Conservation (phyloP, 169 alveolate genomes). For the Plasmodium gallinaceum region DNA sequence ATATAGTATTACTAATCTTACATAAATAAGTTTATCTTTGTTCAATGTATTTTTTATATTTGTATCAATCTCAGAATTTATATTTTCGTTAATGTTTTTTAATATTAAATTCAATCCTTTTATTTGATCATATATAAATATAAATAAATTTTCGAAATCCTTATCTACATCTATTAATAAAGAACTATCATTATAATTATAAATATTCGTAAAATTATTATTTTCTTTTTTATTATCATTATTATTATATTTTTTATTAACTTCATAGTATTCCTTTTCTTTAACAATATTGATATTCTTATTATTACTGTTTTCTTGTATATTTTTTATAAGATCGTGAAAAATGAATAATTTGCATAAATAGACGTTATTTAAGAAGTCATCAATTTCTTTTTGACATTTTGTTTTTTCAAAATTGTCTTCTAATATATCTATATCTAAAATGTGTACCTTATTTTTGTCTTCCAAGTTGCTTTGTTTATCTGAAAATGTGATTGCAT, state of each 20-base stretch:
- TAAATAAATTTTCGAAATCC: slow-evolving; percentile 18
- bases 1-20: slow-evolving; percentile 21
- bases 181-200: not conserved
- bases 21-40: slow-evolving; percentile 16
- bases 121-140: slow-evolving; percentile 31
- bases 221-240: not conserved
- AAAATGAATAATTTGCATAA: slow-evolving; percentile 25
- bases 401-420: too few species aligned
- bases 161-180: not conserved
- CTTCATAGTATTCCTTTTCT: not conserved
- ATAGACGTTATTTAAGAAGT: slow-evolving; percentile 9
- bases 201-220: not conserved
- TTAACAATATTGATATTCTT: not conserved
- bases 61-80: not conserved
- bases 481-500: not conserved
- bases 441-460: too few species aligned
- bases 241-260: not conserved
- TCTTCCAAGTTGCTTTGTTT: too few species aligned
- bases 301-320: not conserved
- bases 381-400: too few species aligned
- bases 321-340: slow-evolving; percentile 23
- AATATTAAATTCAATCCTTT: slow-evolving; percentile 12
- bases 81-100: slow-evolving; percentile 11
- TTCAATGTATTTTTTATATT: not conserved
- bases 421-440: too few species aligned